Evolutionary conservation across 352 stramenopile species (phyloP).

Genomic region (Aphanomyces astaci): DNA sequence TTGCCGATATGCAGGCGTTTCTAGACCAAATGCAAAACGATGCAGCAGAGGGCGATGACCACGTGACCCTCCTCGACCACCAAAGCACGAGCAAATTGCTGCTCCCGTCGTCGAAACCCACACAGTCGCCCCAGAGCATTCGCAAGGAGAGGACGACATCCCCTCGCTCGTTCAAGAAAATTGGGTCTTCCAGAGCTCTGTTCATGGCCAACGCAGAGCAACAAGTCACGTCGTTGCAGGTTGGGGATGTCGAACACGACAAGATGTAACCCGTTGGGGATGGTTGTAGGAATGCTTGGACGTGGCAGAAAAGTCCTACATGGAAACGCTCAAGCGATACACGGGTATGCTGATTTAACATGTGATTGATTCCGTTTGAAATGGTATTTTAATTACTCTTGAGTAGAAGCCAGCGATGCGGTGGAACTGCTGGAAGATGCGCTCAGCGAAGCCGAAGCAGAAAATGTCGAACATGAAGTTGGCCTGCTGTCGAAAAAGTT

Average conservation of each 20-base stretch:
- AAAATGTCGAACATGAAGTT: conserved; percentile 25
- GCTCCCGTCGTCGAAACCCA: neutral
- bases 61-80: neutral
- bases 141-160: neutral
- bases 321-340: conserved; percentile 57
- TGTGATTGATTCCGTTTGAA: too few species aligned
- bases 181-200: conserved; percentile 29
- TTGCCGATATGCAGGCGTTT: conserved; percentile 13
- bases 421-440: conserved; percentile 38
- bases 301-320: conserved; percentile 59
- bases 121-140: neutral
- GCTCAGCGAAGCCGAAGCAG: conserved; percentile 22
- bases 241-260: neutral
- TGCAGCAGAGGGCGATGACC: neutral
- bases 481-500: conserved; percentile 29
- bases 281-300: conserved; percentile 53
- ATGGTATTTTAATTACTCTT: too few species aligned
- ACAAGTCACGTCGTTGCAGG: conserved; percentile 32
- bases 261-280: too few species aligned
- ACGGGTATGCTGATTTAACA: neutral
- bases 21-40: conserved; percentile 4
- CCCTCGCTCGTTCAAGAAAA: neutral
- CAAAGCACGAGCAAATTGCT: neutral
- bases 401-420: conserved; percentile 44
- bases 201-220: conserved; percentile 25